Base-by-base conservation (phyloP, 331 rosid genomes). In the Spiraea crenata region DNA sequence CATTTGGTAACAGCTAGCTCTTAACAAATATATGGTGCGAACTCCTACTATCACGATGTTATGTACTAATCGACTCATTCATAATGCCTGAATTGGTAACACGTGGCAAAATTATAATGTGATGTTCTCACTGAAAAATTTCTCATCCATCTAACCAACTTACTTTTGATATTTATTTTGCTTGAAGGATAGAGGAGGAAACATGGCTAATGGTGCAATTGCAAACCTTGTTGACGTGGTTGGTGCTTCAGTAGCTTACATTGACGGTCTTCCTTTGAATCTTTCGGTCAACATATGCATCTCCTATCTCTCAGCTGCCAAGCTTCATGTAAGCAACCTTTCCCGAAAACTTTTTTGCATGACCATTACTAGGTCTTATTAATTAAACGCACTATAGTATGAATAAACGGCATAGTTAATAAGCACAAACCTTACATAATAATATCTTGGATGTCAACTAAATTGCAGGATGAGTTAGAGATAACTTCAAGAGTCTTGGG, bases 231-330 rank as follows among this genome's bases (percentile, higher is more conserved):
- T 93, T 37, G 97, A 93, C 76, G 86, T 84, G 69, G 83, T 84
- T 7, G 95, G 97, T 37, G 84, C 75, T 56, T 81, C 86, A 12
- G 42, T 87, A 41, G 57, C 75, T 65, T 76, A 82, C 68, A 76
- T 45, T 39, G 92, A 81, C 65, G 86, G 90, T 61, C 86, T 79
- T 20, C 92, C 95, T 3, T 66, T 81, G 85, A 82, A 80, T 76
- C 89, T 93, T 75, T 90, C 98, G 1, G 91, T 90, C 56, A 96
- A 90, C 73, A 90, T 93, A 86, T 89, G 96, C 37, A 85, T 93
- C 80, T 84, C 92, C 12, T 85, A 62, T 76, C 69, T 90, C 39
- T 80, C 95, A 25, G 45, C 82, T 51, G 97, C 95, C n/a, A 63
- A 69, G 63, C 78, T 74, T 45, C 56, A 72, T 54, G 98, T 90